These are phyloP conservation scores for Scedosporium boydii DNA, from an alignment of 2,329 filamentous ascomycete genomes.

Conservation along the genomic window DNA sequence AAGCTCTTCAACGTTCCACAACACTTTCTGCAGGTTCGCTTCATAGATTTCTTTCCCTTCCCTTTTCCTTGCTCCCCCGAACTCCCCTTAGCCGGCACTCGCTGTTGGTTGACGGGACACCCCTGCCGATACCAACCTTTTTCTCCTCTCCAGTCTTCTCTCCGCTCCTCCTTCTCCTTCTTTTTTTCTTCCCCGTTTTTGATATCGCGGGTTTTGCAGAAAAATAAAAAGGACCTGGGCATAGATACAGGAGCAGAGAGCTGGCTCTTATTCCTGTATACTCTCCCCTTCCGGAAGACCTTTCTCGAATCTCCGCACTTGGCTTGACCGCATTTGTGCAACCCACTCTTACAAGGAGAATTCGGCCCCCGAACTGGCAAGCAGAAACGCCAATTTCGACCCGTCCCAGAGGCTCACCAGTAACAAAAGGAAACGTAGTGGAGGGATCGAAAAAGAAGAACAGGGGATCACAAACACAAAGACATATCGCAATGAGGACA, in stretches of 20 bases:
- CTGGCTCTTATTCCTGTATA: slow-evolving; percentile 1
- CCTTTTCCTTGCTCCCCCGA: neutral
- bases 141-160: neutral
- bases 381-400: too few relatives aligned
- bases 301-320: too few relatives aligned
- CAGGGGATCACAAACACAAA: neutral
- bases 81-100: neutral
- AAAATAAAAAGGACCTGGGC: neutral
- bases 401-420: too few relatives aligned
- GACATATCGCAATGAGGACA: neutral
- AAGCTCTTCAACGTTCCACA: neutral
- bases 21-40: neutral
- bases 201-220: neutral
- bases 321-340: too few relatives aligned
- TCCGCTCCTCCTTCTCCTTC: neutral
- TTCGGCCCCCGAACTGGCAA: too few relatives aligned
- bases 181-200: neutral
- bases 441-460: neutral
- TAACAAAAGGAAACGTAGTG: too few relatives aligned
- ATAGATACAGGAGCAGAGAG: neutral
- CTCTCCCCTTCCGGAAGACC: too few relatives aligned
- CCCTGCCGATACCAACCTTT: neutral
- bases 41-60: neutral
- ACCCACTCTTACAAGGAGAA: too few relatives aligned
- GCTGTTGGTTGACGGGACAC: neutral